phyloP scores from a whole-genome alignment of 2,329 filamentous ascomycete species.

The Taxawa tesnikishii region DNA sequence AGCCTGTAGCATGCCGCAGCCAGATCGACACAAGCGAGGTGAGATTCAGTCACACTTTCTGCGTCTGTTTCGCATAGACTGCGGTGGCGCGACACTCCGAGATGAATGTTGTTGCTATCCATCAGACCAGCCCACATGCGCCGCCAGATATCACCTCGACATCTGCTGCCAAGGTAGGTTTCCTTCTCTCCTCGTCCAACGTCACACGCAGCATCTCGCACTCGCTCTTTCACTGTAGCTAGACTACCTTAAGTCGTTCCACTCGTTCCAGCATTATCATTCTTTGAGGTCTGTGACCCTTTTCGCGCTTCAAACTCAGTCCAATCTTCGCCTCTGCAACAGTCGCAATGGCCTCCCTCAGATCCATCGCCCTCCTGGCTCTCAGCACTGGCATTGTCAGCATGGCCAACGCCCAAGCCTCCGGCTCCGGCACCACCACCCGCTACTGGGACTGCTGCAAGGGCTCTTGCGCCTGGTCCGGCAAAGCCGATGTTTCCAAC shows the following conservation, averaged over 20 bases:
- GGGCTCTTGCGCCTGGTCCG: constrained; percentile 49
- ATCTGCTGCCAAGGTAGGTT: background rate
- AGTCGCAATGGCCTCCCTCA: constrained; percentile 9
- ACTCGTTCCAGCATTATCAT: background rate
- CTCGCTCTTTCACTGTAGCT: background rate
- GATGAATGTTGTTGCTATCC: no score
- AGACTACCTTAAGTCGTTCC: background rate
- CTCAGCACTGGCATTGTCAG: constrained; percentile 13
- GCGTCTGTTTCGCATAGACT: no score
- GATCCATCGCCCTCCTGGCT: constrained; percentile 12
- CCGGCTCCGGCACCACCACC: constrained; percentile 20
- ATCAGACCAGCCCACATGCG: no score
- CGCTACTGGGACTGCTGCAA: constrained; percentile 56
- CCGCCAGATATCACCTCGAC: no score
- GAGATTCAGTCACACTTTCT: no score
- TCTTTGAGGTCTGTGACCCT: background rate
- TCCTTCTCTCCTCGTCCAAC: background rate
- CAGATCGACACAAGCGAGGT: no score
- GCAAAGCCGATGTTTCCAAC: constrained; percentile 40
- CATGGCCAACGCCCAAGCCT: constrained; percentile 12
- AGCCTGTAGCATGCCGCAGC: no score
- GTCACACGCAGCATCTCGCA: background rate
- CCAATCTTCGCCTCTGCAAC: background rate
- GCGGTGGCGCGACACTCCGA: no score
- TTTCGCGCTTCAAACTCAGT: background rate